Evolutionary conservation across 2,329 filamentous ascomycete species (phyloP).

Genomic region (Diaporthe batatas): DNA sequence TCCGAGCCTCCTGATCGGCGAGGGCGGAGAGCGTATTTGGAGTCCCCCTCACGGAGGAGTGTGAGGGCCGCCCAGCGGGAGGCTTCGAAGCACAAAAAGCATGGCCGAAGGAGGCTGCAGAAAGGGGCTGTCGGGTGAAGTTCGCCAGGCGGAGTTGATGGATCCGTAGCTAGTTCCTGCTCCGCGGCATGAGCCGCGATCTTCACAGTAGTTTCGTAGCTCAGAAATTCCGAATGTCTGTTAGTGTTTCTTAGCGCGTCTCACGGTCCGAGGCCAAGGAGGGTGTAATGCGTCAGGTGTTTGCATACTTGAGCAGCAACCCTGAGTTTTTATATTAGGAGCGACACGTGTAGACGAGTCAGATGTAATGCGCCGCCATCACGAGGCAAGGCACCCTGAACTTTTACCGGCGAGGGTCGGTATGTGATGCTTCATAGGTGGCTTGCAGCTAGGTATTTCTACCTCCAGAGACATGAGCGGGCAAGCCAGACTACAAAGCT

Average conservation of each 20-base stretch:
- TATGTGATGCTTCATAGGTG: background rate
- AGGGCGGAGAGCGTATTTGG: background rate
- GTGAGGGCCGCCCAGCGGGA: background rate
- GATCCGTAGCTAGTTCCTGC: too few species aligned
- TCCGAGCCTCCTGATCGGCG: background rate
- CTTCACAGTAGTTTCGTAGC: too few species aligned
- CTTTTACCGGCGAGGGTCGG: background rate
- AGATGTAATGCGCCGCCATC: background rate
- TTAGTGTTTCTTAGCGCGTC: too few species aligned
- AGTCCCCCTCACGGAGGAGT: background rate
- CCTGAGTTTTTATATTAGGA: too few species aligned
- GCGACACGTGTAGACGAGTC: background rate
- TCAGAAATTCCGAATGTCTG: too few species aligned
- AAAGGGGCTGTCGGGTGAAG: background rate
- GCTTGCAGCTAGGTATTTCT: background rate
- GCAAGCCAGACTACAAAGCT: background rate
- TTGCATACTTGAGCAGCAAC: too few species aligned
- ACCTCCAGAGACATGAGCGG: too few species aligned
- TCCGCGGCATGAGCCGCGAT: too few species aligned
- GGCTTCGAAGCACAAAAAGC: background rate
- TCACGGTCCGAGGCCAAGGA: too few species aligned
- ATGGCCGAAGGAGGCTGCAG: background rate
- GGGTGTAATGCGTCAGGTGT: too few species aligned
- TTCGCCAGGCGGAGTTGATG: too few species aligned
- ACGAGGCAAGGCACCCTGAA: background rate